phyloP scores from a whole-genome alignment of 2,329 filamentous ascomycete species.

The Thermomyces lanuginosus region DNA sequence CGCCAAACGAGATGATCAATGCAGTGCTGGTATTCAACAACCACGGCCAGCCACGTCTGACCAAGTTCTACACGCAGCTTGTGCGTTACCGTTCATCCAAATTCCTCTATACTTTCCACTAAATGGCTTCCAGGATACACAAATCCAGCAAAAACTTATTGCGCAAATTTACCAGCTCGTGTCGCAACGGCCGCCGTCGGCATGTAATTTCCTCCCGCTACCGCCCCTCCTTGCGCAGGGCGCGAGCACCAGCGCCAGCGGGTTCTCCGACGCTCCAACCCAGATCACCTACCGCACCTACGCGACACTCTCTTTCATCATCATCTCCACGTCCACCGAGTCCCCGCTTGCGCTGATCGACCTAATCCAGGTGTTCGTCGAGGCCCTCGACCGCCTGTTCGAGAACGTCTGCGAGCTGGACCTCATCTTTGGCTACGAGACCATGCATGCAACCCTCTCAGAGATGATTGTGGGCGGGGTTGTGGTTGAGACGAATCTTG shows the following conservation, averaged over 20 bases:
- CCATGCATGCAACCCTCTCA: constrained; percentile 70
- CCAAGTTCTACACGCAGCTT: constrained; percentile 96
- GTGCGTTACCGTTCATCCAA: constrained; percentile 33
- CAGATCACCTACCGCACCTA: constrained; percentile 97
- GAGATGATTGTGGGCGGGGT: constrained; percentile 96
- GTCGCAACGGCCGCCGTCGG: constrained; percentile 73
- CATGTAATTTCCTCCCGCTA: constrained; percentile 90
- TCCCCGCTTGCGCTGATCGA: constrained; percentile 90
- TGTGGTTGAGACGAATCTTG: constrained; percentile 79
- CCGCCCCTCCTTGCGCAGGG: constrained; percentile 46
- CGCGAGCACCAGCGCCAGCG: constrained; percentile 31
- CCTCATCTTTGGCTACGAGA: constrained; percentile 98
- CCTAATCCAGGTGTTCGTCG: constrained; percentile 94
- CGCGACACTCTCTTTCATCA: constrained; percentile 94
- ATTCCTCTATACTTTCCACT: background rate
- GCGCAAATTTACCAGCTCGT: constrained; percentile 95
- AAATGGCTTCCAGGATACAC: constrained; percentile 55
- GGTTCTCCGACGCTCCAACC: constrained; percentile 75
- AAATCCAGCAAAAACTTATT: constrained; percentile 90
- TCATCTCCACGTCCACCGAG: constrained; percentile 92
- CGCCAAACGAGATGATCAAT: constrained; percentile 62
- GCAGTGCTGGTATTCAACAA: constrained; percentile 98
- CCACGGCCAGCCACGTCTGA: constrained; percentile 86
- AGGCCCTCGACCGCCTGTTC: constrained; percentile 84
- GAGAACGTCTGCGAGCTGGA: constrained; percentile 98